Evolutionary conservation across 75 land plant species (phyloP), one percentile per base, ranked within the genome.

Genomic region (Chamaecyparis obtusa): DNA sequence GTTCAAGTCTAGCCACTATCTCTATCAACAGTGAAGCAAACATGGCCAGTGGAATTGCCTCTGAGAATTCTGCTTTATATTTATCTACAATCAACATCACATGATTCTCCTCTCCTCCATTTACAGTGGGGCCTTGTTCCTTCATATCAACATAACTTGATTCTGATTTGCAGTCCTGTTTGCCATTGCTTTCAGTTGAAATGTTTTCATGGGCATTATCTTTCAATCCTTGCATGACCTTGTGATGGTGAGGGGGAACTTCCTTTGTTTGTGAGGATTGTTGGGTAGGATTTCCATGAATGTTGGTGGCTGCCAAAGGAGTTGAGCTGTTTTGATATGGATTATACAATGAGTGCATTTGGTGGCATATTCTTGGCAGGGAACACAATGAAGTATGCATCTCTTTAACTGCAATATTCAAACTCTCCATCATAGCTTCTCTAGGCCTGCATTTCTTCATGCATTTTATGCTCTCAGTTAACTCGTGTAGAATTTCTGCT

Each of bases 11-110:
- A 11, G 83, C 48, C 21, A 46, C 83, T 4, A 46, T 81, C 49
- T 81, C 83, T 46, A 39, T 81, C 19, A 81, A 24, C 19, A 81
- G 83, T n/a, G 41, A 81, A 35, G 83, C 83, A 81, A 81, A 35
- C n/a, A 21, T 81, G 36, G 51, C 83, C 15, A 81, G 51, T 17
- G 83, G 83, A 81, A 19, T 13, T n/a, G 30, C 39, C 4, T 81
- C 83, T 19, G 39, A 37, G 83, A 81, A 75, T 1, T 5, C 17
- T 16, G 9, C 13, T 51, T 51, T 51, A 15, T 11, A 13, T 13
- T 51, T 51, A 51, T 51, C 55, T 36, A 5, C 37, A 15, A n/a
- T 35, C 36, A 75, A 35, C 39, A 16, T 75, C 36, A 13, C 36
- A 35, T 75, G 39, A 36, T 75, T 75, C 37, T 35, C 36, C 6